Base-by-base conservation (phyloP, 805 yeast genomes). In the Lipomyces anomalus region DNA sequence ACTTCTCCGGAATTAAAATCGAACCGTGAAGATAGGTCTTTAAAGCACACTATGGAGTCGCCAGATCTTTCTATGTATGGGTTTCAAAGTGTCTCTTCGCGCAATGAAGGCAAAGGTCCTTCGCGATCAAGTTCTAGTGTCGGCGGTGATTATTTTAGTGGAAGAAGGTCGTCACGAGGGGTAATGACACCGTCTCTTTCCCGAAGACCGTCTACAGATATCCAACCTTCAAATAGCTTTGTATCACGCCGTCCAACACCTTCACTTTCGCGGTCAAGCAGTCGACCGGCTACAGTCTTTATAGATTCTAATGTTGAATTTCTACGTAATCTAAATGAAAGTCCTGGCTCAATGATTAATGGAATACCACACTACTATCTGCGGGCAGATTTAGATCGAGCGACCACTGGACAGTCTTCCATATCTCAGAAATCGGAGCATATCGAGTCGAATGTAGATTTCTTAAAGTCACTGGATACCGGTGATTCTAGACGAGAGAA, bases 261-360 rank as follows among this genome's bases (percentile, higher is more conserved):
- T n/a, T 17, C 47, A 5, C 16, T 22, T 4, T 40, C 46, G 17
- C 33, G 11, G 22, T 24, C 24, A n/a, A n/a, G n/a, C 18, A 20
- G 48, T 20, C 18, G 54, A 18, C 55, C 55, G 9, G 54, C 42
- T 26, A 50, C 51, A 32, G 43, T 50, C 51, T 46, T 49, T 30
- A 23, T 50, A 5, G 55, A 51, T 21, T 51, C 55, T 2, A 50
- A 48, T 20, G 45, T 51, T 39, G 55, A 51, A 18, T 51, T 51
- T 22, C 38, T 51, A 28, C 44, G 54, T 6, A 44, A 36, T 17
- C 29, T 51, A 11, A 34, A 43, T 6, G 53, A 40, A 7, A 50
- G 53, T 35, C 54, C 53, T 2, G 44, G n/a, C n/a, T n/a, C n/a
- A n/a, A n/a, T n/a, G n/a, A n/a, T n/a, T n/a, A n/a, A n/a, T n/a